Base-by-base conservation (phyloP, 2,329 filamentous ascomycete species). In the Triangularia verruculosa region DNA sequence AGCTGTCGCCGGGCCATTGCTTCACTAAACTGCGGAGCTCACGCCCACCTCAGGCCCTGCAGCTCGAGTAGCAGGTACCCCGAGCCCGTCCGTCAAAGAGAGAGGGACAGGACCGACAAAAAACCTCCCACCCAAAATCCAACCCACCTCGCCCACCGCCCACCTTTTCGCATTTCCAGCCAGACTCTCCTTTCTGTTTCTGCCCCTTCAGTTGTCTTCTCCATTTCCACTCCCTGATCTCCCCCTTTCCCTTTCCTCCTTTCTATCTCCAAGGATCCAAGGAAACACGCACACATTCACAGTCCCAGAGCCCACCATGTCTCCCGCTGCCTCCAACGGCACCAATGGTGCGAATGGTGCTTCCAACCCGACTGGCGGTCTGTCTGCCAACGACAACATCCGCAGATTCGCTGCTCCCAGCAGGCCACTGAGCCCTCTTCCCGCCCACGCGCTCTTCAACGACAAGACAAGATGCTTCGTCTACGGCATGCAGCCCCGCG, bases 401-500 rank as follows among this genome's bases (percentile, higher is more conserved):
- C 90, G 91, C 80, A 93, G 95, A 73, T 99, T 99, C 80, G 87
- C 89, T 73, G 92, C 94, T 74, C 92, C 95, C 72, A 97, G 92
- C 83, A 88, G 95, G 75, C 92, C 93, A 69, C 80, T 96, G 82
- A 97, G 91, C 85, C 95, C 95, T 72, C 88, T 90, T 68, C 89
- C 92, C 71, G 85, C 88, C 75, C 92, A 97, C 80, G 90, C 91
- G 67, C 92, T 99, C 76, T 99, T 98, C 89, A 95, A 95, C 86
- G 89, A 93, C 82, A 99, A 98, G 91, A 98, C 95, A 78, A 87
- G 95, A 94, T 98, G 95, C 86, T 96, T 99, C 78, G 95, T 99
- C 80, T 99, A 99, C 83, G 95, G 95, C 79, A 92, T 99, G 77
- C 95, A 99, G 84, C 94, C 95, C 76, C 89, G 93, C 79, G 91